Percentiles rank a stretch among this genome's conserved stretches.
Conservation (phyloP, 2,329 filamentous ascomycete genomes). For the Cercospora canescens region DNA sequence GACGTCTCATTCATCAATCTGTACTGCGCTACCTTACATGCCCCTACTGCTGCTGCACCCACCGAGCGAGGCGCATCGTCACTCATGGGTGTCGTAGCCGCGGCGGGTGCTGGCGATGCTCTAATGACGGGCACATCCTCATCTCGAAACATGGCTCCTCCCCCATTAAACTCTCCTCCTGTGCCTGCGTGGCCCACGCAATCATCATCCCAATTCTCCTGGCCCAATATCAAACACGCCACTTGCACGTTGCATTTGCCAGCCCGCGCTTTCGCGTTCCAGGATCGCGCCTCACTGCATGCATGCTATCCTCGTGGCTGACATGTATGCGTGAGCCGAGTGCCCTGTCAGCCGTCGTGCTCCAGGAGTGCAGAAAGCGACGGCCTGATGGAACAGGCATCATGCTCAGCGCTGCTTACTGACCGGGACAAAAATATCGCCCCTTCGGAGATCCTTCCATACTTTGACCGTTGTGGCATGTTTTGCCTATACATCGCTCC, state of each 20-base stretch:
- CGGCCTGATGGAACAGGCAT: neutral
- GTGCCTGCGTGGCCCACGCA: neutral
- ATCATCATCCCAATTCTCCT: neutral
- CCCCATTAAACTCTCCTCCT: conserved; percentile 2
- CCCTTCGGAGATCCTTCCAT: neutral
- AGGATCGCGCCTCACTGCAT: neutral
- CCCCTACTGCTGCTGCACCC: neutral
- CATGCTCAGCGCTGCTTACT: neutral
- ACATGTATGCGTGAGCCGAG: conserved; percentile 9
- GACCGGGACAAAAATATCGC: neutral
- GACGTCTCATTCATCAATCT: conserved; percentile 32
- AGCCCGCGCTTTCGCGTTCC: neutral
- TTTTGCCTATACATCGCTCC: neutral
- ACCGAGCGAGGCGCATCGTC: neutral
- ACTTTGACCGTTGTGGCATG: neutral
- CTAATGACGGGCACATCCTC: neutral
- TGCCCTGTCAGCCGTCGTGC: conserved; percentile 3
- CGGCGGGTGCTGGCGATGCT: neutral
- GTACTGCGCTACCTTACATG: neutral
- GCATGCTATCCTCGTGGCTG: conserved; percentile 16
- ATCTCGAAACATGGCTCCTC: conserved; percentile 3
- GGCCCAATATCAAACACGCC: neutral
- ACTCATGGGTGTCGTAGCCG: neutral
- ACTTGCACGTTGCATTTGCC: neutral
- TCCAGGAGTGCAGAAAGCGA: conserved; percentile 3